Evolutionary conservation across 495 filamentous ascomycete species (phyloP).

Genomic region (Talaromyces trachyspermus): DNA sequence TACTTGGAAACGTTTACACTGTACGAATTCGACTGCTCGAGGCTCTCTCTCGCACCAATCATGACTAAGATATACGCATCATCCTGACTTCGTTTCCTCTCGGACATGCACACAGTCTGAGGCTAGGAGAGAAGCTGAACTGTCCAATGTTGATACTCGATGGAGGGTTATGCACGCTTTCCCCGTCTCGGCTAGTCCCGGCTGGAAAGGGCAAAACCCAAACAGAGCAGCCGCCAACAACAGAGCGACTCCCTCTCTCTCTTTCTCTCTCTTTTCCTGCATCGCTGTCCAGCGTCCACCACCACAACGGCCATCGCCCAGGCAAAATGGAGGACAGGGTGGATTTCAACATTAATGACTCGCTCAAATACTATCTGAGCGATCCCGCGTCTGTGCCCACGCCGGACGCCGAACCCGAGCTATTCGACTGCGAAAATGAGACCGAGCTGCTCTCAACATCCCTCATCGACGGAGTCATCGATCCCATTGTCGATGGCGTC

Average conservation of each 20-base stretch:
- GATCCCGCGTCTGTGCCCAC: slow-evolving; percentile 78
- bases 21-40: too few species aligned
- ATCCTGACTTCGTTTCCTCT: too few species aligned
- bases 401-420: slow-evolving; percentile 75
- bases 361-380: slow-evolving; percentile 90
- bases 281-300: neutral
- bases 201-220: slow-evolving; percentile 22
- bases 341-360: slow-evolving; percentile 90
- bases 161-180: neutral
- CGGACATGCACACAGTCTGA: too few species aligned
- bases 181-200: neutral
- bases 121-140: too few species aligned
- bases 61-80: too few species aligned
- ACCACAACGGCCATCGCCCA: slow-evolving; percentile 1
- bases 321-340: slow-evolving; percentile 64
- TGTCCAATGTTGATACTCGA: too few species aligned
- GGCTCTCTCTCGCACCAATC: too few species aligned
- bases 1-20: too few species aligned
- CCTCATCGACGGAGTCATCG: slow-evolving; percentile 75
- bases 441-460: slow-evolving; percentile 71
- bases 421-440: slow-evolving; percentile 87
- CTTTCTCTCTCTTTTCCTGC: slow-evolving; percentile 3
- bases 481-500: slow-evolving; percentile 88
- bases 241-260: slow-evolving; percentile 12
- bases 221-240: slow-evolving; percentile 22